These are phyloP conservation scores for Polytrichum commune DNA, from an alignment of 225 moss, liverwort and hornwort genomes.

Conservation along the genomic window DNA sequence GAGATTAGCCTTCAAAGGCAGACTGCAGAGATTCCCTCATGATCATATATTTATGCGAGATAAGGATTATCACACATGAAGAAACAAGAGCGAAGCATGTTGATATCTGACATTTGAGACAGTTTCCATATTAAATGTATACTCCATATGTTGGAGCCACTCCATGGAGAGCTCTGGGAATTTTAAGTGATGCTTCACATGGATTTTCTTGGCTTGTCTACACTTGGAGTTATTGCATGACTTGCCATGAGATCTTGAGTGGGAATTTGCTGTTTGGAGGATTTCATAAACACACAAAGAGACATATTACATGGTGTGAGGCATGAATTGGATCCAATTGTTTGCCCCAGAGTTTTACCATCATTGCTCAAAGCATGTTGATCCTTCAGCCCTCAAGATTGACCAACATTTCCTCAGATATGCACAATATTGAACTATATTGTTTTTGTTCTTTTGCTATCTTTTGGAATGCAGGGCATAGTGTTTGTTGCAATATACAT, in stretches of 20 bases:
- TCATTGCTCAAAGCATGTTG: neutral
- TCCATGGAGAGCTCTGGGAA: neutral
- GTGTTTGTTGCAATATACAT: conserved; percentile 98
- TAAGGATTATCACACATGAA: neutral
- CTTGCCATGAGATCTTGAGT: neutral
- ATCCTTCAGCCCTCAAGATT: neutral
- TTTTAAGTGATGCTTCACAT: neutral
- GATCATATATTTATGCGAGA: neutral
- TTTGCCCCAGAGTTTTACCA: neutral
- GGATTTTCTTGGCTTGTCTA: neutral
- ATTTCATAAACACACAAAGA: neutral
- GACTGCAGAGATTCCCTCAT: neutral
- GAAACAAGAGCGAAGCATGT: too few species aligned
- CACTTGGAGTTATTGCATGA: neutral
- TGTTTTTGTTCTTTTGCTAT: conserved; percentile 1
- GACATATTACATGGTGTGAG: neutral
- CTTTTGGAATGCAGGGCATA: conserved; percentile 57
- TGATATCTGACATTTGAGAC: neutral
- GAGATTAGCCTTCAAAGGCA: neutral
- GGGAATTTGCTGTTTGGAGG: neutral
- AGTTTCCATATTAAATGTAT: neutral
- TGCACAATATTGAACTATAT: neutral
- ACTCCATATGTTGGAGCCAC: neutral
- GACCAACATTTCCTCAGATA: neutral
- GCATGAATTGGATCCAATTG: neutral